Evolutionary conservation across 208 protist genomes (phyloP).

Genomic region (Trypanosoma cruzi): DNA sequence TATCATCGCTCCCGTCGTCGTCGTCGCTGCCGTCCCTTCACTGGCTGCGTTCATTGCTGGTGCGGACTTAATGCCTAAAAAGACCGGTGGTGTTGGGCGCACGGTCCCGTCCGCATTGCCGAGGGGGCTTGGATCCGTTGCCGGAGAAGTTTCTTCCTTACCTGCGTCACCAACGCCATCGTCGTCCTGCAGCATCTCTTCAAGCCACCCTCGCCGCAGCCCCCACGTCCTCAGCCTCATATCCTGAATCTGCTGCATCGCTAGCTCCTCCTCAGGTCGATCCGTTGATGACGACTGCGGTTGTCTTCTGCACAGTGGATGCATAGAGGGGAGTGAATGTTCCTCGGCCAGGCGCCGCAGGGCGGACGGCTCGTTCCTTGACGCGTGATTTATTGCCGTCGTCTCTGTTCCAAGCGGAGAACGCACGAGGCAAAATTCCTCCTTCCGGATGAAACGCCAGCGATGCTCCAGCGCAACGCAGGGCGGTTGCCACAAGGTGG

Average conservation of each 20-base stretch:
- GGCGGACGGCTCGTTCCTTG: not conserved
- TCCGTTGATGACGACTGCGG: not conserved
- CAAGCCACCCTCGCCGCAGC: conserved; percentile 1
- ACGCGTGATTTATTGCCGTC: not conserved
- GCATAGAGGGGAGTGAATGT: not conserved
- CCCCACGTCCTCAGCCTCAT: conserved; percentile 12
- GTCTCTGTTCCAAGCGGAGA: not conserved
- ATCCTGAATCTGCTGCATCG: not conserved
- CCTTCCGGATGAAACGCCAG: conserved; percentile 24
- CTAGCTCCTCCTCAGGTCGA: not conserved
- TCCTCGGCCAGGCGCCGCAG: not conserved
- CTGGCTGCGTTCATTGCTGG: too few species aligned
- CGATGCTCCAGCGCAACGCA: conserved; percentile 7
- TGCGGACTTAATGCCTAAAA: too few species aligned
- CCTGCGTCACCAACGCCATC: not conserved
- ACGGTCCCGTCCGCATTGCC: too few species aligned
- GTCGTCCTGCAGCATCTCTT: conserved; percentile 5
- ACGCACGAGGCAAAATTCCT: not conserved
- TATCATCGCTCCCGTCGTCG: too few species aligned
- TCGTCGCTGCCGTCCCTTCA: too few species aligned
- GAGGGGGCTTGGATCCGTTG: too few species aligned
- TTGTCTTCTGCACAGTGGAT: too few species aligned
- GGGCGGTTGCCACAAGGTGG: not conserved
- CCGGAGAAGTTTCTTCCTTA: not conserved
- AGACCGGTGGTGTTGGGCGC: too few species aligned